phyloP scores from a whole-genome alignment of 2,329 filamentous ascomycete genomes.

The Xylaria hypoxylon region DNA sequence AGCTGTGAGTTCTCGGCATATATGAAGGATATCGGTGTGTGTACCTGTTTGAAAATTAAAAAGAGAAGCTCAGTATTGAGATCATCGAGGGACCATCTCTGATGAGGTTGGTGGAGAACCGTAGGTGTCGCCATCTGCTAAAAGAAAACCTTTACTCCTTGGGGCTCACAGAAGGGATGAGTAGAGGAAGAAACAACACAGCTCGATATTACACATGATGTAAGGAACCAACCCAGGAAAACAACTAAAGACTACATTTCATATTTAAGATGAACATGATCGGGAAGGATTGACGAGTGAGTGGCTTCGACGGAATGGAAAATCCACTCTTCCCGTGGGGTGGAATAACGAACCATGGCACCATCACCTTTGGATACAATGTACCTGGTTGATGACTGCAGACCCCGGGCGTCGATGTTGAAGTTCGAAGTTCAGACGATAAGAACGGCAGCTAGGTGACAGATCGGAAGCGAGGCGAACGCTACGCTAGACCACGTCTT shows the following conservation, averaged over 20 bases:
- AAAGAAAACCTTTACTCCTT: conserved; percentile 16
- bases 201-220: conserved; percentile 12
- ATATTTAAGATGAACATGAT: conserved; percentile 17
- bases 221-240: not conserved
- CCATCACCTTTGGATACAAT: conserved; percentile 16
- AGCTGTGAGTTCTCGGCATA: conserved; percentile 19
- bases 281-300: not conserved
- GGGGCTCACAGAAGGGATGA: conserved; percentile 12
- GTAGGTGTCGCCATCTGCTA: conserved; percentile 38
- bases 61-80: conserved; percentile 59
- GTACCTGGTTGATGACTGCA: conserved; percentile 4
- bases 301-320: conserved; percentile 10
- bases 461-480: conserved; percentile 28
- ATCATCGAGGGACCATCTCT: conserved; percentile 49
- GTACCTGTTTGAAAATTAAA: conserved; percentile 58
- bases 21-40: not conserved
- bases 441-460: not conserved
- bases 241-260: conserved; percentile 5
- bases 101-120: conserved; percentile 22
- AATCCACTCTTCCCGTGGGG: conserved; percentile 7
- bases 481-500: conserved; percentile 34
- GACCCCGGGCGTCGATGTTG: conserved; percentile 8
- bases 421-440: conserved; percentile 17
- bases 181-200: conserved; percentile 9
- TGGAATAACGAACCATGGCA: conserved; percentile 17